Conservation (phyloP, 148 eudicot species). For the Chenopodium formosanum region DNA sequence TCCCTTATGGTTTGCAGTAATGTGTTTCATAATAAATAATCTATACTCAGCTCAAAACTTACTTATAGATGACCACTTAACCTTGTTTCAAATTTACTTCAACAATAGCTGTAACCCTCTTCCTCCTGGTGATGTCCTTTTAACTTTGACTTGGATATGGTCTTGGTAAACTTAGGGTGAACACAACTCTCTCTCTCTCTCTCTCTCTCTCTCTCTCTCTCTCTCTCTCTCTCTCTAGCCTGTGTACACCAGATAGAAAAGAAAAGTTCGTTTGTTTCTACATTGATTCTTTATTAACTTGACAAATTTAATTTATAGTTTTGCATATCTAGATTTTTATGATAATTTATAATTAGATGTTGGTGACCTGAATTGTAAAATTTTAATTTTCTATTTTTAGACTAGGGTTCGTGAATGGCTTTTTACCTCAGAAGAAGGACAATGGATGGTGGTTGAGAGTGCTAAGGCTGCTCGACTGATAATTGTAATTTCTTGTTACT, state of each 20-base stretch:
- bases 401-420: constrained; percentile 86
- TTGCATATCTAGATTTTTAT: background rate
- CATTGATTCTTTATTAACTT: background rate
- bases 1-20: background rate
- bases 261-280: background rate
- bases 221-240: background rate
- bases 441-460: constrained; percentile 89
- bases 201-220: background rate
- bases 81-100: background rate
- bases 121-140: background rate
- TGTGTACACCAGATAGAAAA: background rate
- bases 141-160: background rate
- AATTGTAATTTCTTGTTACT: constrained; percentile 45
- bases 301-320: background rate
- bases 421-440: constrained; percentile 93
- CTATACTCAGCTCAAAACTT: background rate
- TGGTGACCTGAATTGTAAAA: constrained; percentile 15
- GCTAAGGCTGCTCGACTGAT: constrained; percentile 87
- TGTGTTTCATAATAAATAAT: background rate
- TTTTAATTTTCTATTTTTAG: constrained; percentile 35
- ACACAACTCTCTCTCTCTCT: background rate
- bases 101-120: background rate
- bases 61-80: background rate
- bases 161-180: background rate
- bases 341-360: background rate